Base-by-base conservation (phyloP, 1,284 basidiomycete genomes). In the Ustilago nuda region DNA sequence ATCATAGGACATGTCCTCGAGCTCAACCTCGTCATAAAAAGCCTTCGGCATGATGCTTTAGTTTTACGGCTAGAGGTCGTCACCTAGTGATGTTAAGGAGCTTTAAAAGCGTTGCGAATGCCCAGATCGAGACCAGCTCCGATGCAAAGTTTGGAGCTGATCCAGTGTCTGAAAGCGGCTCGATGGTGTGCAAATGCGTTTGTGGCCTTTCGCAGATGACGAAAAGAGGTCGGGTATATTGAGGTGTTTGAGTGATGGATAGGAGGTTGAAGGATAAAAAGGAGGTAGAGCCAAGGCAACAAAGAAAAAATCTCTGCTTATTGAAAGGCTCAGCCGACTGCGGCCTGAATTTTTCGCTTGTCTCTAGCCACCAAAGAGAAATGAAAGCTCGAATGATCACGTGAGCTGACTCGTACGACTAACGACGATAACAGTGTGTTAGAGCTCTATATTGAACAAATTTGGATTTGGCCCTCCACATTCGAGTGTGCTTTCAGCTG, bases 1-100 rank as follows among this genome's bases (percentile, higher is more conserved):
- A 58, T 85, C 84, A 58, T 80, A 85, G 51, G 81, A 77, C 83
- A 85, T 84, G 73, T 85, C 84, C 68, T 85, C 84, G 13, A 85
- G 76, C 74, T 85, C 84, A 46, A 85, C 78, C 58, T 85, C 84
- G 63, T 85, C 84, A 66, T 85, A 85, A 63, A 56, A 80, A 4
- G 80, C 72, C n/a, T 62, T 61, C 13, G 74, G 69, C 74, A 76
- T 76, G 46, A 19, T 62, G 60, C 8, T 11, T 0, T 13, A 30
- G 23, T 6, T 39, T 0, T 23, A 61, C 57, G 71, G 46, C 39
- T 53, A 7, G 35, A 72, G 70, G 64, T 66, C 70, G 70, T 63
- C 61, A 67, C 70, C 70, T 72, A 27, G 12, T 50, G 61, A 61
- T 56, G 55, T 57, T 17, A 17, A 48, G 30, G 61, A 57, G 69